phyloP scores from a whole-genome alignment of 2,329 filamentous ascomycete genomes.

The Malbranchea zuffiana region DNA sequence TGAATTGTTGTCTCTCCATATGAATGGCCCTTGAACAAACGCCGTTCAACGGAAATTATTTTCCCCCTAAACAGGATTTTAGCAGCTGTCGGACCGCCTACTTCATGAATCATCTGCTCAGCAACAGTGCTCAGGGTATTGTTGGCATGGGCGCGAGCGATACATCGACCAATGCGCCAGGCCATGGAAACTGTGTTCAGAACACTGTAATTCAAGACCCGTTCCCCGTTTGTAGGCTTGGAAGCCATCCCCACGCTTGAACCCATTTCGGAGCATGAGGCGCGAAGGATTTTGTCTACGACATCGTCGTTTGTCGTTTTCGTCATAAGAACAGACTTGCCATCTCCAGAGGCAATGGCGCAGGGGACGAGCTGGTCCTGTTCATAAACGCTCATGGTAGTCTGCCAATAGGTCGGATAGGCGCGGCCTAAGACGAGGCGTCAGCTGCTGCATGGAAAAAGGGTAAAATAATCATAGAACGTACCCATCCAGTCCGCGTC shows the following conservation, averaged over 20 bases:
- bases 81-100: slow-evolving; percentile 43
- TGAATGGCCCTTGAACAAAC: slow-evolving; percentile 45
- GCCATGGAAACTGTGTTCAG: slow-evolving; percentile 35
- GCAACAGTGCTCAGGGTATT: slow-evolving; percentile 46
- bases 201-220: slow-evolving; percentile 28
- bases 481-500: slow-evolving; percentile 38
- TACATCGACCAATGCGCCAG: slow-evolving; percentile 49
- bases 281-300: slow-evolving; percentile 35
- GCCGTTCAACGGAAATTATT: slow-evolving; percentile 49
- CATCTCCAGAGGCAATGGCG: slow-evolving; percentile 38
- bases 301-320: slow-evolving; percentile 32
- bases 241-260: slow-evolving; percentile 32
- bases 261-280: slow-evolving; percentile 34
- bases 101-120: slow-evolving; percentile 49
- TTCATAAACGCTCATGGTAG: slow-evolving; percentile 35
- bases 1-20: slow-evolving; percentile 51
- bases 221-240: slow-evolving; percentile 30
- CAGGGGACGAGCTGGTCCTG: slow-evolving; percentile 34
- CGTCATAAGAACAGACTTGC: slow-evolving; percentile 36
- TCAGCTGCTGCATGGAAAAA: slow-evolving; percentile 30
- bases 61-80: slow-evolving; percentile 54
- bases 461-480: slow-evolving; percentile 30
- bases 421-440: slow-evolving; percentile 26
- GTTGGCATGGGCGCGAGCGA: slow-evolving; percentile 40
- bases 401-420: slow-evolving; percentile 38